phyloP scores from a whole-genome alignment of 148 eudicot species.

The Arbutus unedo region DNA sequence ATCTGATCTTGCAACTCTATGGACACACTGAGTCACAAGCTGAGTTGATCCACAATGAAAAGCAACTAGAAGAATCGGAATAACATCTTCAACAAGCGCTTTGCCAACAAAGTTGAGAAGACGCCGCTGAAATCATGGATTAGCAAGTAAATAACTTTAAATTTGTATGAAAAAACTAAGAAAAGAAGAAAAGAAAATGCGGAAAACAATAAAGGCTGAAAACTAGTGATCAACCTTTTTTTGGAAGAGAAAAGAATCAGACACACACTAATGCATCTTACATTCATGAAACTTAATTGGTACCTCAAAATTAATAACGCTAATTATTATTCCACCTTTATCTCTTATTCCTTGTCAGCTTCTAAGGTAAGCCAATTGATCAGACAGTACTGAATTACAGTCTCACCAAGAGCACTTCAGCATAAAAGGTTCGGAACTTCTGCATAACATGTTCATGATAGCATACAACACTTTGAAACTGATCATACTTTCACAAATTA shows the following conservation, averaged over 20 bases:
- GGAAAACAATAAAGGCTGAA: background rate
- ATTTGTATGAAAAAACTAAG: background rate
- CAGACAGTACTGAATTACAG: background rate
- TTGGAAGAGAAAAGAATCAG: background rate
- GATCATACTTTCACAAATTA: background rate
- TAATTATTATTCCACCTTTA: background rate
- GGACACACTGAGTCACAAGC: constrained; percentile 33
- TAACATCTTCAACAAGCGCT: constrained; percentile 48
- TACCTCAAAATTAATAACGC: background rate
- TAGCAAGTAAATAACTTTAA: background rate
- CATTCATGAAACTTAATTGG: background rate
- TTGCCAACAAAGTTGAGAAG: constrained; percentile 45
- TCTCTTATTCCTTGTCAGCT: background rate
- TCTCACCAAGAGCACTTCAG: background rate
- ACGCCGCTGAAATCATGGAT: constrained; percentile 37
- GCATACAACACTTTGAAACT: background rate
- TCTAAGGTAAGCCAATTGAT: background rate
- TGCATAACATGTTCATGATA: background rate
- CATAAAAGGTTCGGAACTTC: background rate
- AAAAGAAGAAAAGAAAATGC: background rate
- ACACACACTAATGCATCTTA: background rate
- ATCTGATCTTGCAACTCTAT: constrained; percentile 43
- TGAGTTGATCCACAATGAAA: constrained; percentile 29
- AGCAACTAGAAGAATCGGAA: constrained; percentile 38
- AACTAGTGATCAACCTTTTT: background rate